These are phyloP conservation scores for Penicillium sp. DNA, from an alignment of 2,329 filamentous ascomycete species.

Conservation along the genomic window DNA sequence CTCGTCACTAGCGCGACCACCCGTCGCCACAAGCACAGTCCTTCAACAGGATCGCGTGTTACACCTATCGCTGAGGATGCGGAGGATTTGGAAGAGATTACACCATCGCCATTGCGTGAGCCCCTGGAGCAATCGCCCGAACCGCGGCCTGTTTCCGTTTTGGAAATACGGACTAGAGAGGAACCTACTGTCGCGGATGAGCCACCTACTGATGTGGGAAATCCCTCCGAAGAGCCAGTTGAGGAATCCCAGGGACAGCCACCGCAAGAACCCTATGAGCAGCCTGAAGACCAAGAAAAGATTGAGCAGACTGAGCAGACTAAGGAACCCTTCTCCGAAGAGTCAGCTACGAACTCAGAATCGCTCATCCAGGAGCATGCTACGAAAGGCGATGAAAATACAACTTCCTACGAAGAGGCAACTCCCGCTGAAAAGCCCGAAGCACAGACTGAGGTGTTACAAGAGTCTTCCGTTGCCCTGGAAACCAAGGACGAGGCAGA, in stretches of 20 bases:
- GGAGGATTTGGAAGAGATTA: slow-evolving; percentile 62
- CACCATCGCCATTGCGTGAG: slow-evolving; percentile 14
- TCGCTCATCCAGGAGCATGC: slow-evolving; percentile 5
- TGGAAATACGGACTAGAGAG: slow-evolving; percentile 4
- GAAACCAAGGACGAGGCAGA: slow-evolving; percentile 15
- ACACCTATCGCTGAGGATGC: slow-evolving; percentile 80
- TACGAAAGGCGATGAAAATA: slow-evolving; percentile 7
- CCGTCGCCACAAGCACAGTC: slow-evolving; percentile 78
- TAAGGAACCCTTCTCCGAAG: neutral
- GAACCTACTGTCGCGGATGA: slow-evolving; percentile 4
- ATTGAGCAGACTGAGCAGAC: neutral
- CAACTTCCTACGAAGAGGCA: slow-evolving; percentile 7
- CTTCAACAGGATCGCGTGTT: slow-evolving; percentile 75
- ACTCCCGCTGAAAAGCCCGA: slow-evolving; percentile 12
- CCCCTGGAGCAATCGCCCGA: slow-evolving; percentile 18
- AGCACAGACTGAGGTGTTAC: slow-evolving; percentile 1
- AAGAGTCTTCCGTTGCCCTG: neutral
- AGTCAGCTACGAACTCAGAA: slow-evolving; percentile 7
- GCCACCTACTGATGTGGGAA: neutral
- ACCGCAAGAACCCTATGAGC: neutral
- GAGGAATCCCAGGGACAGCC: slow-evolving; percentile 4
- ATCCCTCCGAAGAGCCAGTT: slow-evolving; percentile 1
- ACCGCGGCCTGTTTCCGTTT: slow-evolving; percentile 16
- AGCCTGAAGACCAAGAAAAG: slow-evolving; percentile 1
- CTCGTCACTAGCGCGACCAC: slow-evolving; percentile 67